These are phyloP conservation scores for Micractinium conductrix DNA, from an alignment of 139 green algal genomes.

Conservation along the genomic window DNA sequence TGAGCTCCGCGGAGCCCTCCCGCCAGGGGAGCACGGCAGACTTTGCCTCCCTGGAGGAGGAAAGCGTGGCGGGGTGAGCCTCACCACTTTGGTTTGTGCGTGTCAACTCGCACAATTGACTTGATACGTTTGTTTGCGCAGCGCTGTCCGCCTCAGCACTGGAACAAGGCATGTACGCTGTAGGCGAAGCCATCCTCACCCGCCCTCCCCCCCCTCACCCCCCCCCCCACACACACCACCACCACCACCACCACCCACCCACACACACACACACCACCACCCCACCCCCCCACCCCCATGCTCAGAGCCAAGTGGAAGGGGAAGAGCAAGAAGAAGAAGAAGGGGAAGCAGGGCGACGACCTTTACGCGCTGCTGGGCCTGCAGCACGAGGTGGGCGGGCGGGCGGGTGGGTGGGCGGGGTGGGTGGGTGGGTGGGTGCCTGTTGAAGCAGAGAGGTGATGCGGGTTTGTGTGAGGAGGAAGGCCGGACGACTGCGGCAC, in stretches of 20 bases:
- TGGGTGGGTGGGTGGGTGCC: no score
- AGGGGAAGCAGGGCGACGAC: conserved; percentile 66
- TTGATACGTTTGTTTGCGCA: no score
- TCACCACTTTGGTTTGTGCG: no score
- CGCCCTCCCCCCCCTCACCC: not conserved
- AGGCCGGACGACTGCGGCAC: no score
- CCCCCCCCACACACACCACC: no score
- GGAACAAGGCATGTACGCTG: not conserved
- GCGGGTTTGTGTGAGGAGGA: no score
- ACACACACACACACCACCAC: no score
- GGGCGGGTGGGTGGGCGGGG: no score
- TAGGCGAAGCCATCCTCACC: not conserved
- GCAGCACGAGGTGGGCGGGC: conserved; percentile 42
- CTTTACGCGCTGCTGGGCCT: conserved; percentile 89
- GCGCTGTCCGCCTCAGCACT: not conserved
- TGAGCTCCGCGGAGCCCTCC: not conserved
- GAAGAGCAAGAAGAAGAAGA: conserved; percentile 75
- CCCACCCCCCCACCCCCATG: no score
- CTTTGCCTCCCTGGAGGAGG: conserved; percentile 39
- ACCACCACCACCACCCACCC: no score
- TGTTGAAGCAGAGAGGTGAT: no score
- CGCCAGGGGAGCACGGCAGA: conserved; percentile 36
- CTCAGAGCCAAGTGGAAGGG: conserved; percentile 72
- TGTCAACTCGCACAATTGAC: no score
- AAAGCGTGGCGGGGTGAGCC: conserved; percentile 32